Base-by-base conservation (phyloP, 2,329 filamentous ascomycete species). In the Chrysosphaeria jannelii region DNA sequence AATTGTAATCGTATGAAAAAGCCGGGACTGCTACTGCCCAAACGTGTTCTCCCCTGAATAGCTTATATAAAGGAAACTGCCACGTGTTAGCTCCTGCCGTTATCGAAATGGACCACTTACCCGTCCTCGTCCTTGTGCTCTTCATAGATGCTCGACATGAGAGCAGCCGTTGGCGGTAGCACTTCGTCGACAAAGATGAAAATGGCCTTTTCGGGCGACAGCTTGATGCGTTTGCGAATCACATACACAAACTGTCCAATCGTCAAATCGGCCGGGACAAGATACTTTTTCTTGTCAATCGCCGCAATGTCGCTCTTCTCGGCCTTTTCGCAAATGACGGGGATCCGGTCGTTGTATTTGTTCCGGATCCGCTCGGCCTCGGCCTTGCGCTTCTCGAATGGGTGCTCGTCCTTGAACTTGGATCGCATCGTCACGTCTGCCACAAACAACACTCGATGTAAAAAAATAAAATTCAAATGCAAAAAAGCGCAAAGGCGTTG, bases 331-430 rank as follows among this genome's bases (percentile, higher is more conserved):
- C 85, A 97, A 46, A 97, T 97, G 33, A 97, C 85, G 24, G 85
- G 85, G 51, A 97, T 97, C 39, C 85, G 76, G 48, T 97, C 85
- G 36, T 76, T 67, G 47, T 97, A 97, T 53, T 97, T 97, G 57
- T 91, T 79, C 36, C 85, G 78, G 47, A 91, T 91, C 48, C 85
- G 79, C 60, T 97, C 85, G 45, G 85, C 85, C 56, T 97, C 85
- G 35, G 85, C 85, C 75, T 93, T 91, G 56, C 85, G 78, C 75
- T 97, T 97, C 70, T 93, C 85, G 47, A 93, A 93, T 39, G 76
- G 78, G 50, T 93, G 85, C 65, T 93, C 85, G 68, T 97, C 85
- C 78, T 97, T 97, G 53, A 97, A 97, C 66, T 93, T 93, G 59
- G 76, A 89, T 45, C 79, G 72, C 78, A 91, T 91, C 36, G 42